Conservation (phyloP, 2,329 filamentous ascomycete genomes). For the Cylindrodendrum hubeiense region DNA sequence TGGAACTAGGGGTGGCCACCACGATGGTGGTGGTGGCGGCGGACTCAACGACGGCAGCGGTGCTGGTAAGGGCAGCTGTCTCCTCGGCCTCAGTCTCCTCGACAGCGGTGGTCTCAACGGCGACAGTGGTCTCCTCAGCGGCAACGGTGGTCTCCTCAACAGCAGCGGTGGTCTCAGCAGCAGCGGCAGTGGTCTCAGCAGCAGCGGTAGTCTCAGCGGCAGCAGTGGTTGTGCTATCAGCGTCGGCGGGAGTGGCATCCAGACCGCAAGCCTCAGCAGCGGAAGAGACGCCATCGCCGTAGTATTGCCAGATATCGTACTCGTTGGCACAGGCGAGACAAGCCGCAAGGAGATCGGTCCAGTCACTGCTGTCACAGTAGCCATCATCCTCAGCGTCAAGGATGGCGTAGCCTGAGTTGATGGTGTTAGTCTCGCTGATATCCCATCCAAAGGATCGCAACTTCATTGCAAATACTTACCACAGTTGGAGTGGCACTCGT, state of each 20-base stretch:
- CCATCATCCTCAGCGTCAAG: conserved; percentile 38
- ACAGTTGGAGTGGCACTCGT: conserved; percentile 64
- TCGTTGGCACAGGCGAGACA: conserved; percentile 60
- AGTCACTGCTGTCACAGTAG: conserved; percentile 52
- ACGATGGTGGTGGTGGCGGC: conserved; percentile 1
- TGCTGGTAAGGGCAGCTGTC: conserved; percentile 11
- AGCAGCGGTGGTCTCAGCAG: conserved; percentile 8
- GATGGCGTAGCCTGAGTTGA: conserved; percentile 46
- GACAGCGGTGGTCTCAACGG: conserved; percentile 1
- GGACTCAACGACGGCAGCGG: conserved; percentile 4
- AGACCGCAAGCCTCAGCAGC: conserved; percentile 54
- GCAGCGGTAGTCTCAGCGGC: conserved; percentile 27
- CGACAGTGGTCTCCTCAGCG: conserved; percentile 11
- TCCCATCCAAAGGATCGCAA: too few relatives aligned
- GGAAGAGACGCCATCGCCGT: conserved; percentile 51
- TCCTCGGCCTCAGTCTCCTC: conserved; percentile 4
- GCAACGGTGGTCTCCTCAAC: conserved; percentile 13
- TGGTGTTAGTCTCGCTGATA: background rate
- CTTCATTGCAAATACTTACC: conserved; percentile 50
- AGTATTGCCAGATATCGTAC: conserved; percentile 59
- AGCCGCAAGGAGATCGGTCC: conserved; percentile 55
- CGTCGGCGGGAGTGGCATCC: conserved; percentile 39
- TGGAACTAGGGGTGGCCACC: conserved; percentile 13
- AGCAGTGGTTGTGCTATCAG: conserved; percentile 26
- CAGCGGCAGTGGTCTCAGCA: conserved; percentile 18